A percentile compares a stretch with the other conserved stretches of the same genome.
phyloP scores from a whole-genome alignment of 1,284 basidiomycete species.

The Pseudozyma sp. region DNA sequence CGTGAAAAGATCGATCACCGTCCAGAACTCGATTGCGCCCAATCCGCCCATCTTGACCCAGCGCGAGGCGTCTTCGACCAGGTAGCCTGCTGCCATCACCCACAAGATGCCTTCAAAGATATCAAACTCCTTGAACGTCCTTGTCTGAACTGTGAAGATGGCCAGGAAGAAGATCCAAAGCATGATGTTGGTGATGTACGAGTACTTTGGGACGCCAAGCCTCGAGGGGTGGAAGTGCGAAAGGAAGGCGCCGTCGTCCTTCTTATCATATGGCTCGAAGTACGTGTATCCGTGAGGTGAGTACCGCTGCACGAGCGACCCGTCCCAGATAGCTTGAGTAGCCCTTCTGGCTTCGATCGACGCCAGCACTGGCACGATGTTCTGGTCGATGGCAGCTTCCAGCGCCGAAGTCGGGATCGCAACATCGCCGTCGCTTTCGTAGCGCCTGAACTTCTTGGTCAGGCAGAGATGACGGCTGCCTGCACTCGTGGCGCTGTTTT shows the following conservation, averaged over 20 bases:
- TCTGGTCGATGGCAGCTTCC: slow-evolving; percentile 60
- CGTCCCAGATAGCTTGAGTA: slow-evolving; percentile 57
- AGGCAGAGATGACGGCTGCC: slow-evolving; percentile 42
- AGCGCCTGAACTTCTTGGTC: slow-evolving; percentile 53
- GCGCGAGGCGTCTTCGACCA: slow-evolving; percentile 55
- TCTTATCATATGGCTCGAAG: slow-evolving; percentile 53
- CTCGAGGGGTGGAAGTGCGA: slow-evolving; percentile 55
- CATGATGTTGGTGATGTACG: slow-evolving; percentile 55
- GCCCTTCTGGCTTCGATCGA: slow-evolving; percentile 48
- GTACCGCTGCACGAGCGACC: slow-evolving; percentile 50
- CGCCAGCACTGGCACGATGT: slow-evolving; percentile 47
- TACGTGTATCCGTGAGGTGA: slow-evolving; percentile 42
- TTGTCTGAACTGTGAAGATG: slow-evolving; percentile 57
- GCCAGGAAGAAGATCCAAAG: slow-evolving; percentile 57
- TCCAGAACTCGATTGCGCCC: slow-evolving; percentile 59
- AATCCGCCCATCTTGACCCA: slow-evolving; percentile 62
- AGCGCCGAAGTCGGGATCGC: slow-evolving; percentile 51
- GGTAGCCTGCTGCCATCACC: slow-evolving; percentile 58
- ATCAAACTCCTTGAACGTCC: slow-evolving; percentile 48
- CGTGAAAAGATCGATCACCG: slow-evolving; percentile 55
- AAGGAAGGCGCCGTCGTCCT: slow-evolving; percentile 49
- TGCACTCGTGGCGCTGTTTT: slow-evolving; percentile 10
- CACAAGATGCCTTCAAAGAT: slow-evolving; percentile 53
- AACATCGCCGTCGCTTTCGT: slow-evolving; percentile 54
- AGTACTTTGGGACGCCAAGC: slow-evolving; percentile 54